A percentile compares a stretch with the other conserved stretches of the same genome.
Evolutionary conservation across 352 stramenopile species (phyloP).

Genomic region (Nothophytophthora sp.): DNA sequence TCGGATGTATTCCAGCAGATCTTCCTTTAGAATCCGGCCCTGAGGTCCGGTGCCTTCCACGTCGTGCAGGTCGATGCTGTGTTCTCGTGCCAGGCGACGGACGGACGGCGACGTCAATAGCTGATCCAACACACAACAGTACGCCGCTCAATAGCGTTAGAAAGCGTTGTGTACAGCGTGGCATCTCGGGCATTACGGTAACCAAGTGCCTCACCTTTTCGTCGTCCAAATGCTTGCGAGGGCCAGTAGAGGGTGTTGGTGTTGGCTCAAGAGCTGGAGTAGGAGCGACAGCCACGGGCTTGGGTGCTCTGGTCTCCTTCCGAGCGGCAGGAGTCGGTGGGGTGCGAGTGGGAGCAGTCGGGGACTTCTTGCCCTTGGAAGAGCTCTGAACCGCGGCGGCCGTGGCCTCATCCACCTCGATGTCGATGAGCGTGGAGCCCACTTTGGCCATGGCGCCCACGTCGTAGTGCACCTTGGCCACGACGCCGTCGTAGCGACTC

Average conservation of each 20-base stretch:
- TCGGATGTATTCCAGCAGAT: conserved; percentile 93
- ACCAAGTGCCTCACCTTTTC: conserved; percentile 33
- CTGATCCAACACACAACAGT: conserved; percentile 1
- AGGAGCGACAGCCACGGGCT: conserved; percentile 8
- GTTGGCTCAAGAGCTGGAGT: not conserved
- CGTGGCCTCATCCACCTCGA: conserved; percentile 84
- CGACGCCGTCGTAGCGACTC: conserved; percentile 94
- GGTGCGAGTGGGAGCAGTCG: conserved; percentile 11
- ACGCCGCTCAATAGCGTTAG: too few relatives aligned
- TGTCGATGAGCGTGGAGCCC: conserved; percentile 92
- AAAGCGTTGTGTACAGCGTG: too few relatives aligned
- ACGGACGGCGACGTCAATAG: conserved; percentile 96
- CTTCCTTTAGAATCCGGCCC: conserved; percentile 97
- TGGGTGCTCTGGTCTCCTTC: conserved; percentile 7
- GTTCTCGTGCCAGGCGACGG: conserved; percentile 92
- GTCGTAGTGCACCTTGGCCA: conserved; percentile 92
- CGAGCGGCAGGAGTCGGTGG: too few relatives aligned
- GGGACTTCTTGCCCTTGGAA: conserved; percentile 23
- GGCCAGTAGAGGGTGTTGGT: conserved; percentile 6
- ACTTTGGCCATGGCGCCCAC: conserved; percentile 97
- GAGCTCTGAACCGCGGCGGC: conserved; percentile 42
- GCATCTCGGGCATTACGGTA: too few relatives aligned
- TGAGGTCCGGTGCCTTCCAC: conserved; percentile 92
- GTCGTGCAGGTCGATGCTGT: conserved; percentile 92
- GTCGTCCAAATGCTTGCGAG: conserved; percentile 9